These are phyloP conservation scores for Colletotrichum coccodes DNA, from an alignment of 2,329 filamentous ascomycete species.

Conservation along the genomic window DNA sequence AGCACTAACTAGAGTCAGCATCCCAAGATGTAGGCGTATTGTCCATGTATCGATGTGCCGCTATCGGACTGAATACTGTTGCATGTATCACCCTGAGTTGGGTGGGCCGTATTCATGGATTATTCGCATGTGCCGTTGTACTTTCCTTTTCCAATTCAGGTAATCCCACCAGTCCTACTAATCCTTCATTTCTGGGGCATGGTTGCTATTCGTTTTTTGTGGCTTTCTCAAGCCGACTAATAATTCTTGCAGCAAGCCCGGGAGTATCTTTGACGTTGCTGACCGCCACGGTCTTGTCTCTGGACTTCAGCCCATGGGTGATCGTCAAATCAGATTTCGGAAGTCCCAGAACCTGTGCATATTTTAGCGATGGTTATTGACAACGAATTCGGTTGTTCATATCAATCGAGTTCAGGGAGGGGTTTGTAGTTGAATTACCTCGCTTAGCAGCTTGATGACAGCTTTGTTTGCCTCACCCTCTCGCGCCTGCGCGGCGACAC, in stretches of 20 bases:
- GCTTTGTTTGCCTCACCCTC: constrained; percentile 78
- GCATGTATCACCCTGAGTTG: too few relatives aligned
- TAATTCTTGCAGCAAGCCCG: constrained; percentile 38
- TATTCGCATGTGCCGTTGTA: too few relatives aligned
- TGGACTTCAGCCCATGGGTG: constrained; percentile 70
- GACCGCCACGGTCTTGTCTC: constrained; percentile 69
- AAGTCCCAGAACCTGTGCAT: constrained; percentile 62
- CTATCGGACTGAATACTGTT: too few relatives aligned
- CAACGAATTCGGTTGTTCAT: background rate
- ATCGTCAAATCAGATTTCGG: constrained; percentile 73
- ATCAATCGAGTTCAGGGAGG: background rate
- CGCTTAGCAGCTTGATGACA: constrained; percentile 69
- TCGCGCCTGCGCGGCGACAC: constrained; percentile 71
- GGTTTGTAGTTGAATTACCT: constrained; percentile 50
- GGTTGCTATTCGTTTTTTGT: background rate
- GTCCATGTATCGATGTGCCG: too few relatives aligned
- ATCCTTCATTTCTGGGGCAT: background rate
- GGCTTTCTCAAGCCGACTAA: constrained; percentile 35
- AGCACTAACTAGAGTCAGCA: too few relatives aligned
- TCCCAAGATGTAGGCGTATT: too few relatives aligned
- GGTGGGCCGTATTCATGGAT: too few relatives aligned
- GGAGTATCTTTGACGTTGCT: constrained; percentile 46
- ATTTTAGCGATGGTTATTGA: background rate
- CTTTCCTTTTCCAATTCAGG: too few relatives aligned
- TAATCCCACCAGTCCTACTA: too few relatives aligned